Evolutionary conservation across 306 rosid genomes (phyloP).

Genomic region (Lathyrus oleraceus): DNA sequence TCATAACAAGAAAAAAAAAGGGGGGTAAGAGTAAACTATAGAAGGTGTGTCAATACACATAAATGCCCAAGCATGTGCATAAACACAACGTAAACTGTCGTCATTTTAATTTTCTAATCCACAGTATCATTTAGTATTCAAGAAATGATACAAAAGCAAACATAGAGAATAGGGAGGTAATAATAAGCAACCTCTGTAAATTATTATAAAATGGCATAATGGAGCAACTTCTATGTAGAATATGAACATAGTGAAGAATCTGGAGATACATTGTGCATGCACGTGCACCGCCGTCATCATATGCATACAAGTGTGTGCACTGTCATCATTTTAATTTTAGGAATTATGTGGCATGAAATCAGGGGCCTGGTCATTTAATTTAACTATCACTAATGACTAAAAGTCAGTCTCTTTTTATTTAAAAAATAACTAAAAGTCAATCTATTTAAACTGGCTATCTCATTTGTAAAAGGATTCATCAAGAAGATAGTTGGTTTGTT

Average conservation of each 20-base stretch:
- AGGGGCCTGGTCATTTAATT: neutral
- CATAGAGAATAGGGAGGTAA: slow-evolving; percentile 6
- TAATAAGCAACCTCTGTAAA: slow-evolving; percentile 2
- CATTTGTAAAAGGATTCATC: too few species aligned
- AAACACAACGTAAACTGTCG: neutral
- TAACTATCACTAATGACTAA: neutral
- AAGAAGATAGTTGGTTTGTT: too few species aligned
- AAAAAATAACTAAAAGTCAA: neutral
- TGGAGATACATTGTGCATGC: slow-evolving; percentile 5
- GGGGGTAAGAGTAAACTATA: slow-evolving; percentile 5
- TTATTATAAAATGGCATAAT: neutral
- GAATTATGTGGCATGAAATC: neutral
- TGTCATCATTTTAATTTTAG: slow-evolving; percentile 4
- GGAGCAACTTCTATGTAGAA: neutral
- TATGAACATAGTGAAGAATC: neutral
- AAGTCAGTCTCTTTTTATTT: neutral
- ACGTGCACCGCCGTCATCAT: neutral
- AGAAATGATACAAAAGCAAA: slow-evolving; percentile 2
- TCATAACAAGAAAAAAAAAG: neutral
- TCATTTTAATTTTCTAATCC: slow-evolving; percentile 14
- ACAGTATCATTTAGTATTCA: neutral
- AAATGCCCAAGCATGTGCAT: neutral
- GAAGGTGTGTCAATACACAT: neutral
- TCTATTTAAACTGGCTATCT: too few species aligned
- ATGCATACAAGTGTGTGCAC: neutral